Percentiles rank a stretch among this genome's conserved stretches.
These are phyloP conservation scores for Trichosporon ovoides DNA, from an alignment of 1,284 basidiomycete species.

Conservation along the genomic window DNA sequence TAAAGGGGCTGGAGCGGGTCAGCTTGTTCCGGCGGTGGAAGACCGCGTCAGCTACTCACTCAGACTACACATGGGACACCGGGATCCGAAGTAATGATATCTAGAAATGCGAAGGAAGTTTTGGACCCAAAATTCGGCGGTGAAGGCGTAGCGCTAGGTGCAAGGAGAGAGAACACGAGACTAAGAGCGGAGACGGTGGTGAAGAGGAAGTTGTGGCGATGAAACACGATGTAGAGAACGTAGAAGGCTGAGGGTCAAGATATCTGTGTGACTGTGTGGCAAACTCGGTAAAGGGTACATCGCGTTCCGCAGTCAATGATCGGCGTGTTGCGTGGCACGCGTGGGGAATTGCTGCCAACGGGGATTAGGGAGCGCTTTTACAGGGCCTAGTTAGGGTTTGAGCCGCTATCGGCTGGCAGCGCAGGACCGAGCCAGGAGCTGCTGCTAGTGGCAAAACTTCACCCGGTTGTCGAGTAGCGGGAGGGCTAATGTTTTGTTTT, in stretches of 20 bases:
- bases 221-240: too few species aligned
- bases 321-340: background rate
- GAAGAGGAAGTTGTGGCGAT: too few species aligned
- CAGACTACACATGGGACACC: background rate
- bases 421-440: background rate
- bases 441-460: background rate
- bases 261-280: too few species aligned
- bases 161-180: background rate
- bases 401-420: background rate
- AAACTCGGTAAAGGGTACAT: background rate
- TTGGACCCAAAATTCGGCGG: background rate
- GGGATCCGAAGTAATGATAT: background rate
- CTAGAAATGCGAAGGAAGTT: background rate
- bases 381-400: background rate
- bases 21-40: background rate
- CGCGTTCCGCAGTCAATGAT: conserved; percentile 1
- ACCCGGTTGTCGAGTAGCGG: too few species aligned
- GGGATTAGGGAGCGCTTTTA: background rate
- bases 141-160: background rate
- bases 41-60: background rate
- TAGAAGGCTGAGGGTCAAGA: background rate
- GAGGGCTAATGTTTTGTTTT: too few species aligned
- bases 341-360: background rate
- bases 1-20: background rate
- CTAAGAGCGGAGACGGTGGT: too few species aligned